phyloP scores from a whole-genome alignment of 768 basidiomycete genomes.

The Suillus weaverae region DNA sequence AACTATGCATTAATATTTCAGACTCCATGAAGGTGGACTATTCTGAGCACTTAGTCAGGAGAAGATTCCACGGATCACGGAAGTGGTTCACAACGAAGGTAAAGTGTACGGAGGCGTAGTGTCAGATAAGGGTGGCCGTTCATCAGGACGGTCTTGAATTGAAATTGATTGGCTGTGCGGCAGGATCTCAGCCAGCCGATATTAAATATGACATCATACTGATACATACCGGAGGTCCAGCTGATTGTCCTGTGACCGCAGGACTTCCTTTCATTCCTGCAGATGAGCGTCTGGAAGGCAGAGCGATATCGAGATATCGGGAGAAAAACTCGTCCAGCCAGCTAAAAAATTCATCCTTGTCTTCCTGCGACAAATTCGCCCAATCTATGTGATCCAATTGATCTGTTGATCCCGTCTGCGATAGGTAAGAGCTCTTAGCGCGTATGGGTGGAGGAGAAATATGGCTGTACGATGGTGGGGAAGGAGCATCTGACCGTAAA shows the following conservation, averaged over 20 bases:
- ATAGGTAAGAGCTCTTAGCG: slow-evolving; percentile 25
- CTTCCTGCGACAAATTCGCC: slow-evolving; percentile 62
- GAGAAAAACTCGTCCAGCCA: slow-evolving; percentile 86
- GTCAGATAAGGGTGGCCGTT: neutral
- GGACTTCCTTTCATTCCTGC: neutral
- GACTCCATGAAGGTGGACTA: neutral
- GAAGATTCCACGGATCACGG: neutral
- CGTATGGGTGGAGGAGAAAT: slow-evolving; percentile 29
- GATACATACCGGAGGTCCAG: slow-evolving; percentile 22
- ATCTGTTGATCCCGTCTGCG: slow-evolving; percentile 10
- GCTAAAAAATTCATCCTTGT: slow-evolving; percentile 70
- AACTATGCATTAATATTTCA: neutral
- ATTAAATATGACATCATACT: neutral
- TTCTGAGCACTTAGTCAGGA: neutral
- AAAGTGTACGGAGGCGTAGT: neutral
- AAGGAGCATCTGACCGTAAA: slow-evolving; percentile 15
- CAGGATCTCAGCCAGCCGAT: neutral
- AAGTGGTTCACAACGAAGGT: neutral
- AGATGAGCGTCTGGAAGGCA: slow-evolving; percentile 15
- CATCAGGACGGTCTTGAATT: neutral
- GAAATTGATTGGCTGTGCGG: neutral
- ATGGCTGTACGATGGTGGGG: slow-evolving; percentile 18
- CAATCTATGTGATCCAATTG: slow-evolving; percentile 52
- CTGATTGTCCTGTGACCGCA: neutral
- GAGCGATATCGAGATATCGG: slow-evolving; percentile 35